Conservation (phyloP, 306 rosid species). For the Prunus dulcis region DNA sequence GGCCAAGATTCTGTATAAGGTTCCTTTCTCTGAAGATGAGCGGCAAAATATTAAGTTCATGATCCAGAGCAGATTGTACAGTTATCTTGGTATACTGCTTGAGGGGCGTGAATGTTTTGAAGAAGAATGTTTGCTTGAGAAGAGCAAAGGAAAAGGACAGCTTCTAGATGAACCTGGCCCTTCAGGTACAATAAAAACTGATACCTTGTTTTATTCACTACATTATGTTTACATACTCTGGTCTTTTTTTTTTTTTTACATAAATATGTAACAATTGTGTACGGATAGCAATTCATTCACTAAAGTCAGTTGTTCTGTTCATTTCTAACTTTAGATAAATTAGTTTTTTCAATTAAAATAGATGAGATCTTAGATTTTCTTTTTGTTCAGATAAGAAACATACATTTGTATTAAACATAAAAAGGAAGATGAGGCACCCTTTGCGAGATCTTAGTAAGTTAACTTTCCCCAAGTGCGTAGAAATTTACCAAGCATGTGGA, state of each 20-base stretch:
- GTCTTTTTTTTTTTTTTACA: not conserved
- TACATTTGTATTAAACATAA: not conserved
- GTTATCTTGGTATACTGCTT: slow-evolving; percentile 53
- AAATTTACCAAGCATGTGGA: not conserved
- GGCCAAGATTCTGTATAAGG: slow-evolving; percentile 62
- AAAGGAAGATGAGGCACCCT: not conserved
- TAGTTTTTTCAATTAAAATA: not conserved
- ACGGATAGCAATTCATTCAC: not conserved
- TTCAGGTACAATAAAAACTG: slow-evolving; percentile 42
- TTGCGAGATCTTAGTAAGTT: not conserved
- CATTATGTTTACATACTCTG: not conserved
- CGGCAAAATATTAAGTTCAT: slow-evolving; percentile 50
- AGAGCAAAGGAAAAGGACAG: slow-evolving; percentile 31
- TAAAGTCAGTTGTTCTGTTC: not conserved
- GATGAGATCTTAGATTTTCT: not conserved
- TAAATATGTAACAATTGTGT: not conserved
- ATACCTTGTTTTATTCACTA: not conserved
- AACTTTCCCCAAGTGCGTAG: not conserved
- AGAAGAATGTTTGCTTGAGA: slow-evolving; percentile 43
- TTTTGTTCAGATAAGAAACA: not conserved
- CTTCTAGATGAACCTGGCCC: slow-evolving; percentile 38
- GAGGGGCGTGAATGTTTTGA: slow-evolving; percentile 70
- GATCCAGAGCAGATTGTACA: slow-evolving; percentile 58
- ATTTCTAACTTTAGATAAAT: not conserved
- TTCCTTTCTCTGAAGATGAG: slow-evolving; percentile 63